Evolutionary conservation across 345 rosid genomes (phyloP).

Genomic region (Arabis hirsuta): DNA sequence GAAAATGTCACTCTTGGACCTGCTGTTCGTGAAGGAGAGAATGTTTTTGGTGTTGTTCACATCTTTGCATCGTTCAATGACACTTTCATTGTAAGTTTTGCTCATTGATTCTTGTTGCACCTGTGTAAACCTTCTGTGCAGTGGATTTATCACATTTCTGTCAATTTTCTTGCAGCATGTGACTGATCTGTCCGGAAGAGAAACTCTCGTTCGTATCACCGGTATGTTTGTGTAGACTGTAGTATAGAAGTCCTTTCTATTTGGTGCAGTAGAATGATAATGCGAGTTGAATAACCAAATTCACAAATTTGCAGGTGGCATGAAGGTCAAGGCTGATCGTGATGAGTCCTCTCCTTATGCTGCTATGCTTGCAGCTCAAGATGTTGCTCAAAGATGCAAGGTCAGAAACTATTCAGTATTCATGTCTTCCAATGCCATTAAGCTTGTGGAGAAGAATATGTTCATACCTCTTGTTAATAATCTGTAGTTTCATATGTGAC

Average conservation of each 20-base stretch:
- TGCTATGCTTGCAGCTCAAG: conserved; percentile 91
- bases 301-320: conserved; percentile 59
- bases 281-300: neutral
- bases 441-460: neutral
- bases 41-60: conserved; percentile 78
- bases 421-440: neutral
- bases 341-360: conserved; percentile 93
- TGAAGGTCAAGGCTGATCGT: conserved; percentile 95
- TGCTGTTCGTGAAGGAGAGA: conserved; percentile 76
- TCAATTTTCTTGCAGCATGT: conserved; percentile 61
- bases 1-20: conserved; percentile 80
- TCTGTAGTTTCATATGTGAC: neutral
- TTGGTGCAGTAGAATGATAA: neutral
- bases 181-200: conserved; percentile 87
- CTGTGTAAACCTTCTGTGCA: neutral
- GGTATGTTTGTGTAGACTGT: conserved; percentile 44
- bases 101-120: neutral
- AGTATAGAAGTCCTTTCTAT: neutral
- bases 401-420: conserved; percentile 32
- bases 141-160: neutral
- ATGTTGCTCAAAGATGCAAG: conserved; percentile 83
- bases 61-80: conserved; percentile 81
- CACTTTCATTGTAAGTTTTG: conserved; percentile 62
- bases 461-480: neutral
- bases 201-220: conserved; percentile 82